These are phyloP conservation scores for Zymoseptoria passerinii DNA, from an alignment of 2,329 filamentous ascomycete genomes.

Conservation along the genomic window DNA sequence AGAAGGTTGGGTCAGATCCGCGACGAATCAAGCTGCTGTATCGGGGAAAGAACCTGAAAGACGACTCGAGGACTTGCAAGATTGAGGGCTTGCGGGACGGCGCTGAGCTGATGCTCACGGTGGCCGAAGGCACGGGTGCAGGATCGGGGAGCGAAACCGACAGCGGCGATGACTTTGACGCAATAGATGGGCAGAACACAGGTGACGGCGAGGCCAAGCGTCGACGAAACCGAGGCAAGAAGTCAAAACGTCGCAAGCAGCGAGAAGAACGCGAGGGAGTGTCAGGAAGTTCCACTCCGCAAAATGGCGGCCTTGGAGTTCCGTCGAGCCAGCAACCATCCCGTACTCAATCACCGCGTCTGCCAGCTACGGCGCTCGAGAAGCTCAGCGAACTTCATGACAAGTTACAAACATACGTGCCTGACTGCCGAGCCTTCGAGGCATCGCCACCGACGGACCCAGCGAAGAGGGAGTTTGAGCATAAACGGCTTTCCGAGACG, in stretches of 20 bases:
- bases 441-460: slow-evolving; percentile 54
- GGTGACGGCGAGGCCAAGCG: slow-evolving; percentile 32
- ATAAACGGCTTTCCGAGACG: slow-evolving; percentile 66
- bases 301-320: slow-evolving; percentile 30
- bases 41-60: slow-evolving; percentile 63
- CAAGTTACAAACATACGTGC: slow-evolving; percentile 58
- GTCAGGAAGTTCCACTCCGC: slow-evolving; percentile 28
- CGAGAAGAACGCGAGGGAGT: slow-evolving; percentile 28
- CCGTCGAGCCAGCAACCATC: slow-evolving; percentile 27
- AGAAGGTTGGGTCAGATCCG: slow-evolving; percentile 55
- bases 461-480: slow-evolving; percentile 64
- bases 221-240: slow-evolving; percentile 32
- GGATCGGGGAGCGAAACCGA: slow-evolving; percentile 32
- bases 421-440: slow-evolving; percentile 55
- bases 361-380: slow-evolving; percentile 43
- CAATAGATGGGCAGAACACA: slow-evolving; percentile 24
- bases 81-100: slow-evolving; percentile 52
- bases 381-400: slow-evolving; percentile 59
- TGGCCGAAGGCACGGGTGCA: slow-evolving; percentile 42
- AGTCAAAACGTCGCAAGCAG: slow-evolving; percentile 38
- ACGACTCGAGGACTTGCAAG: slow-evolving; percentile 49
- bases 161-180: slow-evolving; percentile 36
- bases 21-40: slow-evolving; percentile 60
- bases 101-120: slow-evolving; percentile 52
- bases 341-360: slow-evolving; percentile 34